Percentiles rank a stretch among this genome's conserved stretches.
Conservation (phyloP, 441 rosid genomes). For the Gossypium schwendimanii region DNA sequence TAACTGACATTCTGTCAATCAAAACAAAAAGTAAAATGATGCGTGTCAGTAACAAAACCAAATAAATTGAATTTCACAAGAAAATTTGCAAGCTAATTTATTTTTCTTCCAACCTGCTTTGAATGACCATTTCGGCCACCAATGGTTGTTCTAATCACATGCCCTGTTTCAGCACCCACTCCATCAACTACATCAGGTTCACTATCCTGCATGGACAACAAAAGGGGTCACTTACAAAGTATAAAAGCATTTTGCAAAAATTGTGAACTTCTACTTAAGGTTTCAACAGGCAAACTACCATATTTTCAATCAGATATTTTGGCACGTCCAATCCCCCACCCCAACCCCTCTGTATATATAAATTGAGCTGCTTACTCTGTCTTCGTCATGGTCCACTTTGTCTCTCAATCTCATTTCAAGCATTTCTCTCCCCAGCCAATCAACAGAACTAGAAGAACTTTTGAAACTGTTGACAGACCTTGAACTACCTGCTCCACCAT, state of each 20-base stretch:
- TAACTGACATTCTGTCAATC: conserved; percentile 68
- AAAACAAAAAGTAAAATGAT: conserved; percentile 15
- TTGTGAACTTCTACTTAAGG: background rate
- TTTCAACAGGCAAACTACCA: background rate
- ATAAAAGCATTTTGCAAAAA: background rate
- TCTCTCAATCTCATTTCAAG: conserved; percentile 81
- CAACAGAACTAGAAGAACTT: conserved; percentile 81
- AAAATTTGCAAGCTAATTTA: background rate
- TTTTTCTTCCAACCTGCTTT: conserved; percentile 53
- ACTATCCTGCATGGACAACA: conserved; percentile 58
- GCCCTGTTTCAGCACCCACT: conserved; percentile 85
- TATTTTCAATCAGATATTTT: background rate
- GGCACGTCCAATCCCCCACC: background rate
- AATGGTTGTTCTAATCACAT: conserved; percentile 70
- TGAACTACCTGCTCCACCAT: conserved; percentile 90
- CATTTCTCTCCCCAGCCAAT: conserved; percentile 92
- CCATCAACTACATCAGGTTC: conserved; percentile 85
- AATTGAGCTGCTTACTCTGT: conserved; percentile 45
- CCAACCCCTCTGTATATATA: background rate
- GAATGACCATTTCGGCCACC: conserved; percentile 87
- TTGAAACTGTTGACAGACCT: conserved; percentile 71
- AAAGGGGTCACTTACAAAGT: background rate
- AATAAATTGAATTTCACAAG: background rate
- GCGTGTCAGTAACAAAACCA: background rate
- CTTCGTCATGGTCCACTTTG: conserved; percentile 68